Evolutionary conservation across 768 basidiomycete genomes (phyloP).

Genomic region (Mycena olivaceomarginata): DNA sequence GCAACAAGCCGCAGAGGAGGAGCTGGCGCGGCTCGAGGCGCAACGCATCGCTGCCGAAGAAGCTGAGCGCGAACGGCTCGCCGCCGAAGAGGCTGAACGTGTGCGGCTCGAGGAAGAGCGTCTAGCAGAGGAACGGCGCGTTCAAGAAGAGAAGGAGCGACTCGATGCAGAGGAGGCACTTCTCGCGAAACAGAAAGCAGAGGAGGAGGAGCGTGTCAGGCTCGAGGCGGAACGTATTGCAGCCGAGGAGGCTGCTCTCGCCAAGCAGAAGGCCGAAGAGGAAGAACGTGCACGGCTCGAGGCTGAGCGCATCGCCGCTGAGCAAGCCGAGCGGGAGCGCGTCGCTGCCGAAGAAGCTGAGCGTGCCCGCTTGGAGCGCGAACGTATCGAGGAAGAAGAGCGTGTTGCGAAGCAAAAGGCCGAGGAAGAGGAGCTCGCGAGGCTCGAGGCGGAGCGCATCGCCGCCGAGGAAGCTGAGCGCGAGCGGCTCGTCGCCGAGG

Average conservation of each 20-base stretch:
- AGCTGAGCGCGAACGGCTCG: background rate
- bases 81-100: background rate
- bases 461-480: background rate
- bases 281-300: background rate
- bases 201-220: slow-evolving; percentile 6
- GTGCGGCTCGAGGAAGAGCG: background rate
- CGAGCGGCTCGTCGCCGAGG: background rate
- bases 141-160: slow-evolving; percentile 12
- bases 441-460: background rate
- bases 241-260: slow-evolving; percentile 6
- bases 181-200: background rate
- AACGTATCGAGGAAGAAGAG: background rate
- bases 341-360: background rate
- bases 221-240: slow-evolving; percentile 2
- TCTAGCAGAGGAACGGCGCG: slow-evolving; percentile 16
- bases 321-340: background rate
- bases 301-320: background rate
- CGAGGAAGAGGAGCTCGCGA: background rate
- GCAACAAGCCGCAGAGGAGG: background rate
- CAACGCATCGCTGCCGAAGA: slow-evolving; percentile 4
- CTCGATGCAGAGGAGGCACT: slow-evolving; percentile 21
- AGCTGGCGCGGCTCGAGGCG: background rate
- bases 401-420: background rate
- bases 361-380: background rate
- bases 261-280: background rate